These are phyloP conservation scores for Boletus speciosus DNA, from an alignment of 768 basidiomycete species.

Conservation along the genomic window DNA sequence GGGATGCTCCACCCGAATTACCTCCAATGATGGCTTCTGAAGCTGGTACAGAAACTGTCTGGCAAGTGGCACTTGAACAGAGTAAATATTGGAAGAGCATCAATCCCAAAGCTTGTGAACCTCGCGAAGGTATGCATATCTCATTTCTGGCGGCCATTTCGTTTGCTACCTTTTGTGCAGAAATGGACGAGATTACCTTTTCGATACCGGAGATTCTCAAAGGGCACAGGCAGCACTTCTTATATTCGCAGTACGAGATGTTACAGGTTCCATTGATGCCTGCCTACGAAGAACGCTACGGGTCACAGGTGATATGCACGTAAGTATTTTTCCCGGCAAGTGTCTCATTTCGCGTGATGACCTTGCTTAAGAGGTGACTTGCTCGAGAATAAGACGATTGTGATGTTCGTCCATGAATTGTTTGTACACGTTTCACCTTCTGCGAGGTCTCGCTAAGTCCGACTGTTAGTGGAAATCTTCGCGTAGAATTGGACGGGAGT, in stretches of 20 bases:
- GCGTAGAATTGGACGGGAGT: conserved; percentile 75
- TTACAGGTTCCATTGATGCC: conserved; percentile 76
- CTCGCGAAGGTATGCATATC: conserved; percentile 60
- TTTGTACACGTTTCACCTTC: conserved; percentile 38
- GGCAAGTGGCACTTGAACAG: conserved; percentile 83
- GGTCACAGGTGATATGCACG: conserved; percentile 88
- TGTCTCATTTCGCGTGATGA: conserved; percentile 1
- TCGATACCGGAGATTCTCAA: conserved; percentile 85
- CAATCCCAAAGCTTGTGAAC: conserved; percentile 78
- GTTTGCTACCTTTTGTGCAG: conserved; percentile 33
- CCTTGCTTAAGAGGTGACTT: conserved; percentile 59
- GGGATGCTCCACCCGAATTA: conserved; percentile 78
- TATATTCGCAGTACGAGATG: conserved; percentile 75
- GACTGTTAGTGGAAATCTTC: conserved; percentile 73
- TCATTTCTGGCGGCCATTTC: neutral
- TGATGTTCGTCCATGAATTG: conserved; percentile 96
- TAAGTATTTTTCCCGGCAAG: conserved; percentile 40
- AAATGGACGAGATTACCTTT: conserved; percentile 56
- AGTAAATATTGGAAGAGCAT: conserved; percentile 90
- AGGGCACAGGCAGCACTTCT: conserved; percentile 78
- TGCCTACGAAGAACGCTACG: conserved; percentile 69
- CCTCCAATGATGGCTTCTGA: conserved; percentile 72
- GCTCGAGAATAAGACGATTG: conserved; percentile 69
- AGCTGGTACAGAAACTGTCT: conserved; percentile 83
- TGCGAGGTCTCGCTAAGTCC: neutral